These are phyloP conservation scores for Salvia sclarea DNA, from an alignment of 305 asterid species.

Conservation along the genomic window DNA sequence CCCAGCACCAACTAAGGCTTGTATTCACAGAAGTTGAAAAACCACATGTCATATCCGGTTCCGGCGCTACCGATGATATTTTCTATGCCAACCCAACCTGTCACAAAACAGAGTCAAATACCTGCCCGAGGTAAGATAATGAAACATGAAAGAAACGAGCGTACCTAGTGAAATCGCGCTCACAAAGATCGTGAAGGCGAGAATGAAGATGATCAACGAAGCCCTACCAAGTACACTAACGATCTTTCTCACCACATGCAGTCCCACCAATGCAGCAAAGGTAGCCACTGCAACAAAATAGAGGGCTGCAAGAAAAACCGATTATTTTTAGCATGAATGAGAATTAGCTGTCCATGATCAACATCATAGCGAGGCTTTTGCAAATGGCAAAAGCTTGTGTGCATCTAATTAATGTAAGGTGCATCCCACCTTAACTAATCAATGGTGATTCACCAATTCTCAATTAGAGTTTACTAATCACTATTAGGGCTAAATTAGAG, in stretches of 20 bases:
- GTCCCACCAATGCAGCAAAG: constrained; percentile 67
- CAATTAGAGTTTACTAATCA: too few species aligned
- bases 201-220: constrained; percentile 62
- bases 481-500: too few species aligned
- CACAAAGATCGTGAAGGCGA: constrained; percentile 62
- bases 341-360: not conserved
- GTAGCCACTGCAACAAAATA: constrained; percentile 65
- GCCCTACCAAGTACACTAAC: constrained; percentile 62
- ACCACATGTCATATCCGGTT: constrained; percentile 48
- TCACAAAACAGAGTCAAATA: not conserved
- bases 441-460: too few species aligned
- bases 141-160: constrained; percentile 17
- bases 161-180: constrained; percentile 67
- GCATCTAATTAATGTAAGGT: too few species aligned
- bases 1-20: constrained; percentile 26
- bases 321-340: not conserved
- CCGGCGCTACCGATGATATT: constrained; percentile 46
- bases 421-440: too few species aligned
- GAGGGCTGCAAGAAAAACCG: constrained; percentile 48
- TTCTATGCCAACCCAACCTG: constrained; percentile 68
- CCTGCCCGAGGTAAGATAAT: not conserved
- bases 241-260: constrained; percentile 59
- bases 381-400: too few species aligned
- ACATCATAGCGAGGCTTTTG: not conserved
- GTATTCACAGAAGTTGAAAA: constrained; percentile 55